Evolutionary conservation across 2,329 filamentous ascomycete species (phyloP), one percentile per base, ranked within the genome.

Genomic region (Chalara sp.): DNA sequence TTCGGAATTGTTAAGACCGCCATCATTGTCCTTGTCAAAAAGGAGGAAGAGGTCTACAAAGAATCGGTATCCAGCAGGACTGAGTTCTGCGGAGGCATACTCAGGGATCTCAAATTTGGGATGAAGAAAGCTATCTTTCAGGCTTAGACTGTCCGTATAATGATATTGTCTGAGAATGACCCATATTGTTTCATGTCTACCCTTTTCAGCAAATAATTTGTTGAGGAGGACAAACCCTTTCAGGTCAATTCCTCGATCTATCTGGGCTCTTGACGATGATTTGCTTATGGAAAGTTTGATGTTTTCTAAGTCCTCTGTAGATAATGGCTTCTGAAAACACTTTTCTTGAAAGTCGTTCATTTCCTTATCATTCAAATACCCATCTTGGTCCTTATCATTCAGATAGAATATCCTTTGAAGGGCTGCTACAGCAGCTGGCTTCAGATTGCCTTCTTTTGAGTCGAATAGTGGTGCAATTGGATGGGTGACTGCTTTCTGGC

Each of bases 171-270:
- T 82, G 55, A 99, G 71, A 53, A 99, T 96, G 54, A 95, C 90
- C 93, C 93, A 99, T 42, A 97, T 93, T 0, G 93, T 99, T 70
- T 99, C 93, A 65, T 99, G 93, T 10, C 93, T 86, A 10, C 93
- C 93, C 67, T 97, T 97, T 66, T 97, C 92, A 0, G 91, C 93
- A 66, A 96, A 99, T 52, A 97, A 81, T 70, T 91, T 96, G 72
- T 97, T 97, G 39, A 99, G 73, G 58, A 92, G 81, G 46, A 99
- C 71, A 63, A 99, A 99, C 0, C 89, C 91, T 37, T 78, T 78
- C 58, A 88, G 80, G 56, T 91, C 86, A 57, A 99, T 87, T 1
- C 92, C 93, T 41, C 75, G 79, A 32, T 82, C 76, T 2, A 80
- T 75, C 29, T 81, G 77, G 0, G 82, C 80, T 3, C 77, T 74